Conservation (phyloP, 2,329 filamentous ascomycete genomes). For the Lachnellula cervina region DNA sequence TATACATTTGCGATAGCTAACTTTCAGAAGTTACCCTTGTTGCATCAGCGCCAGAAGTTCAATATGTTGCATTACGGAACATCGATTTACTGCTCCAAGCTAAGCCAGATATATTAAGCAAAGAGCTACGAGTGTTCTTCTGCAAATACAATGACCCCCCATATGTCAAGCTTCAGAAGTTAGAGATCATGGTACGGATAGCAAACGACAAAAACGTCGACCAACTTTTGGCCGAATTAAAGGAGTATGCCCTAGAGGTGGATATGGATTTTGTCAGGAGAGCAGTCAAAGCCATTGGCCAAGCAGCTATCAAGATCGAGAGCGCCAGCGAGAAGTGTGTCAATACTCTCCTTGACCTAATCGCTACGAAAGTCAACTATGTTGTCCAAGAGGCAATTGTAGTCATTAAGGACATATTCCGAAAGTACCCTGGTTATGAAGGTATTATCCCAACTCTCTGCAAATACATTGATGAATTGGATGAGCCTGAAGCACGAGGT, state of each 20-base stretch:
- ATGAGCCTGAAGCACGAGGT: slow-evolving; percentile 86
- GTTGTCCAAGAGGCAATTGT: slow-evolving; percentile 97
- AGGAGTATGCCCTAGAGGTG: slow-evolving; percentile 96
- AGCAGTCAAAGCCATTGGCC: slow-evolving; percentile 92
- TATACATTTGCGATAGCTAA: slow-evolving; percentile 8
- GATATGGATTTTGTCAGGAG: slow-evolving; percentile 98
- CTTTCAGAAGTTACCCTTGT: slow-evolving; percentile 73
- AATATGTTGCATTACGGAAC: slow-evolving; percentile 93
- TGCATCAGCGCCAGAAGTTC: slow-evolving; percentile 91
- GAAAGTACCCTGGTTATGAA: slow-evolving; percentile 96
- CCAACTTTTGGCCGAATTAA: slow-evolving; percentile 87
- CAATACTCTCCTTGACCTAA: slow-evolving; percentile 85
- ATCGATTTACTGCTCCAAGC: slow-evolving; percentile 95
- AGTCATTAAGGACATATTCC: slow-evolving; percentile 98
- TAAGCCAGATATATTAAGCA: slow-evolving; percentile 93
- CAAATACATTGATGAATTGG: slow-evolving; percentile 92
- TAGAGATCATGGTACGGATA: slow-evolving; percentile 99
- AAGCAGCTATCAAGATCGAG: slow-evolving; percentile 98
- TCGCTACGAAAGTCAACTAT: slow-evolving; percentile 97
- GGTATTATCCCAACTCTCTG: slow-evolving; percentile 96
- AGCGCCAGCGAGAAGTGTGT: slow-evolving; percentile 92
- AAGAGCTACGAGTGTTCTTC: slow-evolving; percentile 97
- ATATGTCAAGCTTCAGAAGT: slow-evolving; percentile 94
- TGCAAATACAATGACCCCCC: slow-evolving; percentile 99
- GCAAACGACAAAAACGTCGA: slow-evolving; percentile 96